Conservation (phyloP, 2,329 filamentous ascomycete species). For the Daldinia eschscholtzii region DNA sequence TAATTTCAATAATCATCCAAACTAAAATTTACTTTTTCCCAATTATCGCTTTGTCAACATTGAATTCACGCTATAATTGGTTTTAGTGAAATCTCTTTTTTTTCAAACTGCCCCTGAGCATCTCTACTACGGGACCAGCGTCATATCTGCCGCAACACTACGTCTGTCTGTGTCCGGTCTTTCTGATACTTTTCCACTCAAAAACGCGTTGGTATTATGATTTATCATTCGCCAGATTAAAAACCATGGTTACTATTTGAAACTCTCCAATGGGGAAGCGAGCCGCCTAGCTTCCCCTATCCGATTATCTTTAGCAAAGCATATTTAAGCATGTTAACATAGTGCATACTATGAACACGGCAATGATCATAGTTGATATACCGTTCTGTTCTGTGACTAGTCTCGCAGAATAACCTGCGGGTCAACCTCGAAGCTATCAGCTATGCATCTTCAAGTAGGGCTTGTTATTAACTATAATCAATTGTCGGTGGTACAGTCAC, state of each 20-base stretch:
- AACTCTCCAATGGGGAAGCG: slow-evolving; percentile 37
- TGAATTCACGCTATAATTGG: background rate
- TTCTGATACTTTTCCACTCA: background rate
- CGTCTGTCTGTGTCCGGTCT: background rate
- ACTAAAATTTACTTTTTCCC: background rate
- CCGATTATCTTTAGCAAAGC: slow-evolving; percentile 31
- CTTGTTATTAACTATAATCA: too few relatives aligned
- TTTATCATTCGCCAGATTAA: slow-evolving; percentile 23
- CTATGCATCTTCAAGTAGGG: background rate
- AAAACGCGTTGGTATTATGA: slow-evolving; percentile 7
- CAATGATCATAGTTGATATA: slow-evolving; percentile 3
- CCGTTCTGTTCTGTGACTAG: background rate
- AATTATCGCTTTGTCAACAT: background rate
- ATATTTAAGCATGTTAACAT: slow-evolving; percentile 28
- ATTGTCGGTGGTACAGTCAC: background rate
- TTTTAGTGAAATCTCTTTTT: background rate
- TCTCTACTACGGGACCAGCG: slow-evolving; percentile 13
- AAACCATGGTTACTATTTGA: slow-evolving; percentile 29
- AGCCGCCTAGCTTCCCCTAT: slow-evolving; percentile 30
- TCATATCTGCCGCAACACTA: background rate
- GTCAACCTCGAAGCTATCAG: background rate
- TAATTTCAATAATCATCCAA: background rate
- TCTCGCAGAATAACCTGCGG: background rate
- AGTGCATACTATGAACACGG: slow-evolving; percentile 9
- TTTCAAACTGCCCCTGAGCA: slow-evolving; percentile 26